phyloP scores from a whole-genome alignment of 495 filamentous ascomycete genomes.

The Symbiotaphrina buchneri region DNA sequence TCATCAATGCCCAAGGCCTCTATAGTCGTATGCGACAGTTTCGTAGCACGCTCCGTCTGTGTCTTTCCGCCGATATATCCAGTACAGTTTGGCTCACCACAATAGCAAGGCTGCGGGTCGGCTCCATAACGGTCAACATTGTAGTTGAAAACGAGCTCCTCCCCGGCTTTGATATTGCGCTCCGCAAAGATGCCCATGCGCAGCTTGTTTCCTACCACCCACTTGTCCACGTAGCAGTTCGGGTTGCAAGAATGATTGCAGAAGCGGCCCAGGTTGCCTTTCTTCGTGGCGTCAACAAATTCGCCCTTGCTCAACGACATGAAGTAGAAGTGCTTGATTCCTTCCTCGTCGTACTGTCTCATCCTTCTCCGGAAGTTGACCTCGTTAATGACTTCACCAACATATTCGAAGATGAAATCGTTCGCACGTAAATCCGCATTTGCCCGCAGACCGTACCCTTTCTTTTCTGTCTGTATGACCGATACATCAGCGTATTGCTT shows the following conservation, averaged over 20 bases:
- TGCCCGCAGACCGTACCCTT: slow-evolving; percentile 78
- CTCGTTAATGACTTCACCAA: slow-evolving; percentile 96
- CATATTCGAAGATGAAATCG: slow-evolving; percentile 94
- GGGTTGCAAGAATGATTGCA: slow-evolving; percentile 99
- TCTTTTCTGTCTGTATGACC: slow-evolving; percentile 94
- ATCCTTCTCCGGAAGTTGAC: slow-evolving; percentile 66
- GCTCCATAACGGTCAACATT: slow-evolving; percentile 97
- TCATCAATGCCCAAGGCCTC: slow-evolving; percentile 94
- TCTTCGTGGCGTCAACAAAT: slow-evolving; percentile 95
- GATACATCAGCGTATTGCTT: slow-evolving; percentile 77
- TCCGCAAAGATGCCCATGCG: slow-evolving; percentile 98
- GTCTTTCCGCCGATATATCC: slow-evolving; percentile 96
- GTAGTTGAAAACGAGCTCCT: slow-evolving; percentile 99
- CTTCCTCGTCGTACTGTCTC: slow-evolving; percentile 78
- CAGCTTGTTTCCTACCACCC: slow-evolving; percentile 94
- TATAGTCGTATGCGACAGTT: slow-evolving; percentile 72
- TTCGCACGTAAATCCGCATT: slow-evolving; percentile 52
- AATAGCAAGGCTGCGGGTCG: slow-evolving; percentile 91
- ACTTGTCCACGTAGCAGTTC: slow-evolving; percentile 98
- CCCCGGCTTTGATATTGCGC: slow-evolving; percentile 65
- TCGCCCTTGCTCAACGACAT: slow-evolving; percentile 96
- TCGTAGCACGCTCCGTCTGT: slow-evolving; percentile 86
- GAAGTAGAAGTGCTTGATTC: slow-evolving; percentile 99
- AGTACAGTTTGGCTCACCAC: slow-evolving; percentile 81
- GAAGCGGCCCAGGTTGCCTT: slow-evolving; percentile 86